Percentiles rank a stretch among this genome's conserved stretches.
phyloP scores from a whole-genome alignment of 371 early-diverging fungal genomes.

The Fennellomyces sp. region DNA sequence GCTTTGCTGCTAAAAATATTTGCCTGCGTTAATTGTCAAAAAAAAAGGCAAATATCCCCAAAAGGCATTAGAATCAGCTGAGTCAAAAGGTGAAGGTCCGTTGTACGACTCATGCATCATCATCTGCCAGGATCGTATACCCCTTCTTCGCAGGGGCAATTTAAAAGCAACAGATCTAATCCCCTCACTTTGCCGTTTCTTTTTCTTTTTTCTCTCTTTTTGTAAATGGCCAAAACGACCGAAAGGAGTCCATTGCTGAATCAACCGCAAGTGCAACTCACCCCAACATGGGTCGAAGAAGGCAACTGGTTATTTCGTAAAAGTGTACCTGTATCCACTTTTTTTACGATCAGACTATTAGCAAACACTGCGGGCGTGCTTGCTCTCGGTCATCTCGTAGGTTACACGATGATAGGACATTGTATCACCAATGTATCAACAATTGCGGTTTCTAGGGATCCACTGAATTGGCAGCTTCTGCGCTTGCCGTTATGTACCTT shows the following conservation, averaged over 20 bases:
- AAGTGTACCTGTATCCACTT: background rate
- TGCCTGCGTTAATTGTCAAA: no score
- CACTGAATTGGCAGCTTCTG: constrained; percentile 7
- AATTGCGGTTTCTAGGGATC: background rate
- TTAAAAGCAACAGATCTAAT: background rate
- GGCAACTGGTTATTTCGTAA: constrained; percentile 3
- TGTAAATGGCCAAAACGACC: background rate
- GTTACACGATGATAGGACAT: background rate
- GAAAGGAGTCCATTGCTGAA: background rate
- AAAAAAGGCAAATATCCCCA: no score
- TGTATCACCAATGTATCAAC: background rate
- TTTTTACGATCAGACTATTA: background rate
- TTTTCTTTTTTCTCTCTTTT: background rate
- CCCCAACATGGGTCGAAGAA: background rate
- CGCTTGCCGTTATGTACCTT: constrained; percentile 4
- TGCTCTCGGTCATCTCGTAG: constrained; percentile 21
- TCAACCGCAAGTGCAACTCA: background rate
- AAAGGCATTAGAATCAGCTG: no score
- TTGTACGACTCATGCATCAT: background rate
- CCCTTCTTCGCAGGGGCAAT: background rate
- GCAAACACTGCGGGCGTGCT: background rate
- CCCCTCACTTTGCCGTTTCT: background rate
- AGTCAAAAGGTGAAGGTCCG: no score
- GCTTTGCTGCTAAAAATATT: no score
- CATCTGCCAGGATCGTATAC: background rate